A percentile compares a stretch with the other conserved stretches of the same genome.
Evolutionary conservation across 2,329 filamentous ascomycete species (phyloP).

Genomic region (Fusarium succisae): DNA sequence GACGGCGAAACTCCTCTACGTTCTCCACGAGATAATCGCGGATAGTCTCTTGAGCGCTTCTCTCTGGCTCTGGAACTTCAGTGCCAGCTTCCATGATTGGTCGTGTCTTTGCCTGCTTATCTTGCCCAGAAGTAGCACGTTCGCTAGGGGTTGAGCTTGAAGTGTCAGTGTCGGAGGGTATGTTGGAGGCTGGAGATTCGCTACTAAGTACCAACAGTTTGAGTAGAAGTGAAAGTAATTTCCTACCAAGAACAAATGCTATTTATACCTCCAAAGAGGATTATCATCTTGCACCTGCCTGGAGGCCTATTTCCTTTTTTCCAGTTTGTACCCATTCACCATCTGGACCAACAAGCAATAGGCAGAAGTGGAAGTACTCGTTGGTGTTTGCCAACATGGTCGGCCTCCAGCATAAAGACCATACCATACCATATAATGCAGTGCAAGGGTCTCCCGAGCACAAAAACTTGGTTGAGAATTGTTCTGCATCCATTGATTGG

Average conservation of each 20-base stretch:
- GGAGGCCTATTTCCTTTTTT: neutral
- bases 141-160: neutral
- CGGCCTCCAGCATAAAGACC: neutral
- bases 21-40: neutral
- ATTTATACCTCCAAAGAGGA: neutral
- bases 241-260: fast-evolving
- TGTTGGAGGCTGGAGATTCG: neutral
- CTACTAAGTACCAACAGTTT: neutral
- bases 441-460: neutral
- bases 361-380: neutral
- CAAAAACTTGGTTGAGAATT: too few relatives aligned
- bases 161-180: neutral
- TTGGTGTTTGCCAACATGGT: neutral
- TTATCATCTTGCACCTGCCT: neutral
- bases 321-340: neutral
- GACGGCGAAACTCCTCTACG: neutral
- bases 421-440: neutral
- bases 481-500: neutral
- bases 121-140: neutral
- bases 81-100: neutral
- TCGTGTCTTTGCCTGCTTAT: fast-evolving
- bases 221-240: neutral
- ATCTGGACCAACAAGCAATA: neutral
- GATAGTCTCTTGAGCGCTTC: neutral
- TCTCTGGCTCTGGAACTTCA: neutral